Evolutionary conservation across 2,329 filamentous ascomycete species (phyloP).

Genomic region (Botrytis elliptica): DNA sequence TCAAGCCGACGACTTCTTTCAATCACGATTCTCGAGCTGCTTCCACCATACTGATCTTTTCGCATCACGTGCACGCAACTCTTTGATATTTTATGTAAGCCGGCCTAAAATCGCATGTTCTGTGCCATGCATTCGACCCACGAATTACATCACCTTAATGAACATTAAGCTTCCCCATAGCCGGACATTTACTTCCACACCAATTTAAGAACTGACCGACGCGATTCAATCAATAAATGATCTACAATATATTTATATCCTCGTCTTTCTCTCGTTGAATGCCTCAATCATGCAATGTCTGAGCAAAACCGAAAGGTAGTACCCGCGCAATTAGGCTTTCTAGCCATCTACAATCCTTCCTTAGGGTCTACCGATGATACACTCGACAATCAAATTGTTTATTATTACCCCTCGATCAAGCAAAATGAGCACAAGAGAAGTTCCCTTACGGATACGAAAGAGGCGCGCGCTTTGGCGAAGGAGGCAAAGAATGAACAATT

Average conservation of each 20-base stretch:
- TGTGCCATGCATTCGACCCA: neutral
- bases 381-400: constrained; percentile 81
- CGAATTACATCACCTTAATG: constrained; percentile 7
- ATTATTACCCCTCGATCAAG: constrained; percentile 58
- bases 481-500: constrained; percentile 82
- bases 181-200: neutral
- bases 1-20: neutral
- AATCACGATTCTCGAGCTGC: neutral
- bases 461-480: constrained; percentile 41
- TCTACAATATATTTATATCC: constrained; percentile 7
- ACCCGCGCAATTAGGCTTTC: constrained; percentile 83
- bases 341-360: constrained; percentile 92
- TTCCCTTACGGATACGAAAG: constrained; percentile 22
- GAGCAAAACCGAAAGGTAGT: constrained; percentile 29
- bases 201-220: neutral
- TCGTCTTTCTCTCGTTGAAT: neutral
- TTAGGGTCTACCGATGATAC: constrained; percentile 61
- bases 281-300: constrained; percentile 36
- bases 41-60: neutral
- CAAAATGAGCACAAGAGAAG: constrained; percentile 19
- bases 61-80: neutral
- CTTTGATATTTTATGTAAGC: neutral
- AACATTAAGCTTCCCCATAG: neutral
- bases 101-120: neutral
- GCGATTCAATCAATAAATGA: neutral